Evolutionary conservation across 495 filamentous ascomycete genomes (phyloP).

Genomic region (Symbiotaphrina buchneri): DNA sequence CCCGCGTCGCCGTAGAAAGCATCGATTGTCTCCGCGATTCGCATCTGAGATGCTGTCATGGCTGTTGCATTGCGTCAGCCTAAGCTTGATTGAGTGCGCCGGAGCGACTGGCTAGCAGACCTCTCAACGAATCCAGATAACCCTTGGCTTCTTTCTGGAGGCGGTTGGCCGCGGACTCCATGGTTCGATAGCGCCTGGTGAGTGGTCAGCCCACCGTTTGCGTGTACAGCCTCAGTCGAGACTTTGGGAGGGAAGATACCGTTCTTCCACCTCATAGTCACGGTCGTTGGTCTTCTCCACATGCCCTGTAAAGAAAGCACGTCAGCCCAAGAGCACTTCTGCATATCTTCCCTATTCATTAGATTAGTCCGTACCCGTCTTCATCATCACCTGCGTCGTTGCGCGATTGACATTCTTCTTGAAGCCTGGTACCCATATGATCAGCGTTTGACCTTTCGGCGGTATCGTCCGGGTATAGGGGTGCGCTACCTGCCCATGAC

Average conservation of each 20-base stretch:
- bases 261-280: constrained; percentile 95
- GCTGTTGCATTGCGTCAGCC: constrained; percentile 23
- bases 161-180: constrained; percentile 80
- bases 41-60: constrained; percentile 98
- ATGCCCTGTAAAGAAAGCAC: constrained; percentile 33
- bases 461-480: not conserved
- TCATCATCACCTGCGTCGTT: constrained; percentile 99
- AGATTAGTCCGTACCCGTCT: constrained; percentile 56
- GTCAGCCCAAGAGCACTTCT: too few relatives aligned
- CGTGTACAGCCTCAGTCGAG: not conserved
- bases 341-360: too few relatives aligned
- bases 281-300: constrained; percentile 96
- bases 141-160: constrained; percentile 96
- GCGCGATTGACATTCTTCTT: constrained; percentile 98
- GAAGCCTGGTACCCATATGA: constrained; percentile 37
- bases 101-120: constrained; percentile 17
- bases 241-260: constrained; percentile 25
- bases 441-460: not conserved
- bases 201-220: too few relatives aligned
- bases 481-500: constrained; percentile 39
- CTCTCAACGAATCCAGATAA: constrained; percentile 84
- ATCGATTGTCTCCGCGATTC: constrained; percentile 97
- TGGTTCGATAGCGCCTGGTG: constrained; percentile 82
- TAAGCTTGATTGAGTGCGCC: not conserved
- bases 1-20: constrained; percentile 97